These are phyloP conservation scores for Beauveria sp. DNA, from an alignment of 2,329 filamentous ascomycete species.

Conservation along the genomic window DNA sequence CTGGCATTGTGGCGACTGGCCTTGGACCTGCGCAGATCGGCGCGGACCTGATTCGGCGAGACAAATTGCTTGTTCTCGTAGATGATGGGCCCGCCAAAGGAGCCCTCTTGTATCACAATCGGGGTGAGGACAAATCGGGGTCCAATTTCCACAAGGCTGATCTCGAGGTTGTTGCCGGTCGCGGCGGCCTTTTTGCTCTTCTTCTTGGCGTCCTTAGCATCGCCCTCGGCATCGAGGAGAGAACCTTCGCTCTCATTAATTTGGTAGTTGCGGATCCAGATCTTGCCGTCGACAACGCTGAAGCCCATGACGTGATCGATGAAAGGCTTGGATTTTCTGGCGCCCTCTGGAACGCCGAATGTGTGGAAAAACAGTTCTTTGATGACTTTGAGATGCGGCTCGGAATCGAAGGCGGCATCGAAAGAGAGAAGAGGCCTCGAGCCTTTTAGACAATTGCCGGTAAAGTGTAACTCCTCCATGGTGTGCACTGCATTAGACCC, in stretches of 20 bases:
- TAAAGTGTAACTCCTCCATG: conserved; percentile 94
- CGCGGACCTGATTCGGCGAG: conserved; percentile 85
- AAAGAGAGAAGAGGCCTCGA: conserved; percentile 87
- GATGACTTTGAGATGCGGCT: conserved; percentile 73
- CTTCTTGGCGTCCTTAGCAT: conserved; percentile 36
- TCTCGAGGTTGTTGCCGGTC: conserved; percentile 71
- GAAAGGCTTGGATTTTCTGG: conserved; percentile 89
- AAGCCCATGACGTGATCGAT: conserved; percentile 93
- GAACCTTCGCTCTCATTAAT: conserved; percentile 73
- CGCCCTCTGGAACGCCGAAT: conserved; percentile 85
- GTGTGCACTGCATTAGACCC: conserved; percentile 61
- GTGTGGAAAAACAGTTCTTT: conserved; percentile 85
- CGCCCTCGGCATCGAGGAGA: conserved; percentile 32
- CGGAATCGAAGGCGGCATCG: conserved; percentile 74
- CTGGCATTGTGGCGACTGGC: conserved; percentile 71
- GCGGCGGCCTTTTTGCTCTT: conserved; percentile 29
- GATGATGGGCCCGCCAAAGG: conserved; percentile 91
- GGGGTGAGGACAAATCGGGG: conserved; percentile 89
- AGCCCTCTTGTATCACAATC: conserved; percentile 90
- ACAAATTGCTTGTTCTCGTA: conserved; percentile 98
- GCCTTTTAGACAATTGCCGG: conserved; percentile 92
- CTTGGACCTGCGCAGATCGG: conserved; percentile 69
- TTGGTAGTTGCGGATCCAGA: conserved; percentile 95
- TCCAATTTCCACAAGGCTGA: conserved; percentile 86
- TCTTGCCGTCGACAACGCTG: conserved; percentile 82